These are phyloP conservation scores for Stachybotrys chartarum DNA, from an alignment of 2,329 filamentous ascomycete genomes.

Conservation along the genomic window DNA sequence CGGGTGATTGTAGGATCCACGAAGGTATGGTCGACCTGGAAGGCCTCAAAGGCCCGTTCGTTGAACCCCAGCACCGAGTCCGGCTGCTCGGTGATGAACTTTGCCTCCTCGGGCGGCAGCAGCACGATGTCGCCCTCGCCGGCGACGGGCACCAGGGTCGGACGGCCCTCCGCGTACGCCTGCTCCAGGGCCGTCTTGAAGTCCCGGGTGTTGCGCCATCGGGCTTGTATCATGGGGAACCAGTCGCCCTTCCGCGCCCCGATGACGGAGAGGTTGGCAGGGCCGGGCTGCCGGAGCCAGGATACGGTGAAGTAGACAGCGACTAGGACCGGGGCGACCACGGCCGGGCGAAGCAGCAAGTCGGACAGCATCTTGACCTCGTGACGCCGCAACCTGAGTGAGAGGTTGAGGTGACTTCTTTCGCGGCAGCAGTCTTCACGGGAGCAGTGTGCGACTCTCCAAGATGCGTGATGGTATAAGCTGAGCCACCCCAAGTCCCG, in stretches of 20 bases:
- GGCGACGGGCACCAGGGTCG: neutral
- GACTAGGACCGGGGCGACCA: neutral
- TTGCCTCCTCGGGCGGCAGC: neutral
- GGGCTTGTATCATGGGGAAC: neutral
- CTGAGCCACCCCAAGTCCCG: too few relatives aligned
- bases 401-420: too few relatives aligned
- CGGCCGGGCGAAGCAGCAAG: neutral
- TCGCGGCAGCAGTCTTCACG: too few relatives aligned
- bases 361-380: neutral
- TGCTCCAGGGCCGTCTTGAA: neutral
- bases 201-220: neutral
- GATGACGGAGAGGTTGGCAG: neutral
- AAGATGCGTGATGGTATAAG: too few relatives aligned
- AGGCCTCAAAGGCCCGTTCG: neutral
- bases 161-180: neutral
- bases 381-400: too few relatives aligned
- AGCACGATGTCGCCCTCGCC: neutral
- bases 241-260: neutral
- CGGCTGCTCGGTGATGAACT: conserved; percentile 3
- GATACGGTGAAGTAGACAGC: neutral
- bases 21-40: neutral
- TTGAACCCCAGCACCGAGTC: neutral
- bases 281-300: neutral
- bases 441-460: too few relatives aligned
- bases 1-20: neutral